Base-by-base conservation (phyloP, 305 asterid genomes). In the Petunia hybrid region DNA sequence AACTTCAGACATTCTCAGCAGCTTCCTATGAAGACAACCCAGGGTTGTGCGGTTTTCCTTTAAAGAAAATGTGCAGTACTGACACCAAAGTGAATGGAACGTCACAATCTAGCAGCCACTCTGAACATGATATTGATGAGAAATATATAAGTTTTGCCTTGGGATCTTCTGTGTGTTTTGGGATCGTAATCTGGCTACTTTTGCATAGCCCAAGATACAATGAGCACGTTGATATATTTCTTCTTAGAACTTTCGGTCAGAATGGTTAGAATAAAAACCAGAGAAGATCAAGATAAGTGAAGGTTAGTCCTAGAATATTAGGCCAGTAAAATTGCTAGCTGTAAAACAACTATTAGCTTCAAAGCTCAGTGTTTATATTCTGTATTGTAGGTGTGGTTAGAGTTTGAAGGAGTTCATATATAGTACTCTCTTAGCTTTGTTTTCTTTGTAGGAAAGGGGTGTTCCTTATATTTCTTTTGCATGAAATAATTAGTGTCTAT, bases 41-140 rank as follows among this genome's bases (percentile, higher is more conserved):
- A 1, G 83, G 82, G 35, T 77, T 92, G 8, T 89, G 90, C 2
- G 92, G 90, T 40, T 12, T 41, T 48, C 94, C 90, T 36, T 51
- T 85, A 84, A 86, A 16, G n/a, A 59, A 57, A 45, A 35, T 3
- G 2, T 81, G 75, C 56, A 65, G 53, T 8, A 16, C 36, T 35
- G 39, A 16, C 4, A 69, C 40, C 40, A 16, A 68, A 42, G n/a
- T 1, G 1, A 40, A 9, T 7, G 60, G 71, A 40, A 8, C 22
- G 3, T 36, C 31, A 22, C 39, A 45, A 38, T 7, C 43, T 43
- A 13, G 10, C 3, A 36, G 16, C 35, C 8, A 41, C 3, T 40
- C 68, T 39, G 79, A 31, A 31, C 56, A 10, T 55, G 65, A 57
- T 10, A 8, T 31, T 7, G 56, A 40, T 6, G 74, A 4, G 77